Evolutionary conservation across 495 filamentous ascomycete genomes (phyloP).

Genomic region (Cercophora newfieldiana): DNA sequence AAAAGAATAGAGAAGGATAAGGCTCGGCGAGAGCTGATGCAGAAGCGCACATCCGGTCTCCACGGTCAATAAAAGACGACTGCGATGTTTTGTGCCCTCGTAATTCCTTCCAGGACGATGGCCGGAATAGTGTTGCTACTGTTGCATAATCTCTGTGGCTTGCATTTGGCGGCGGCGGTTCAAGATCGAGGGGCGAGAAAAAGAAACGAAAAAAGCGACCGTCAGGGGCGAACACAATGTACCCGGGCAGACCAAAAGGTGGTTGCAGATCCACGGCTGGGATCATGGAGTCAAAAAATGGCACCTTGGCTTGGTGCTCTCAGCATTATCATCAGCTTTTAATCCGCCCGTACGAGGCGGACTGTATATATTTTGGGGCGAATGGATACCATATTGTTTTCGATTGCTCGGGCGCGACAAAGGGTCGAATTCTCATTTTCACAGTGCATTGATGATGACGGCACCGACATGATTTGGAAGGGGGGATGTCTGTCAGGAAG

Average conservation of each 20-base stretch:
- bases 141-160: slow-evolving; percentile 1
- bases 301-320: slow-evolving; percentile 1
- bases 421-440: background rate
- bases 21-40: slow-evolving; percentile 70
- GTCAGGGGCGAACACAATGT: background rate
- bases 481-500: background rate
- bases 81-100: background rate
- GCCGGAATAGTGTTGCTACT: background rate
- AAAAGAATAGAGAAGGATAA: slow-evolving; percentile 66
- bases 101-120: background rate
- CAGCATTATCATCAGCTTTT: slow-evolving; percentile 6
- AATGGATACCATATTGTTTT: slow-evolving; percentile 18
- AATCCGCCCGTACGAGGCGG: background rate
- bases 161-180: background rate
- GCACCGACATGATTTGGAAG: too few relatives aligned
- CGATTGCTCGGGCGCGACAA: background rate
- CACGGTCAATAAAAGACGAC: slow-evolving; percentile 38
- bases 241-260: slow-evolving; percentile 10
- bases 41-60: slow-evolving; percentile 61
- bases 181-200: background rate
- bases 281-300: slow-evolving; percentile 3
- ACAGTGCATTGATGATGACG: background rate
- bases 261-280: slow-evolving; percentile 8
- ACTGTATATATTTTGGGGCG: slow-evolving; percentile 1
- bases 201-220: background rate